Percentiles rank a stretch among this genome's conserved stretches.
Conservation (phyloP, 2,329 filamentous ascomycete species). For the Calcarisporium arbuscula region DNA sequence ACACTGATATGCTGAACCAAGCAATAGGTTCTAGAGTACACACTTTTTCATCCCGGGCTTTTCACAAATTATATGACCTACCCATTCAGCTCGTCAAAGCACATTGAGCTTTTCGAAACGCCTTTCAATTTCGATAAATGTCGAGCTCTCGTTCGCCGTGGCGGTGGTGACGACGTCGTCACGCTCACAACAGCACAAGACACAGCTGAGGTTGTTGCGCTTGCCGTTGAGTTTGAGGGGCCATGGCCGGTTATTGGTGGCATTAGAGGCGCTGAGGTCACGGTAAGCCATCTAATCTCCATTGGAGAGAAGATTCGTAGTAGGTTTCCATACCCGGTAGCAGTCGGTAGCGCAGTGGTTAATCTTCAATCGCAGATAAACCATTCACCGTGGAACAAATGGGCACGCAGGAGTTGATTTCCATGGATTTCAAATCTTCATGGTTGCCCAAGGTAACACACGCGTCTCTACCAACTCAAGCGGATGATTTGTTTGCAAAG, state of each 20-base stretch:
- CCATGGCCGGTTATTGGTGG: slow-evolving; percentile 35
- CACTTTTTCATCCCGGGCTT: slow-evolving; percentile 46
- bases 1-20: background rate
- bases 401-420: too few relatives aligned
- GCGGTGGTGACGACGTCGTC: slow-evolving; percentile 30
- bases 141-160: slow-evolving; percentile 35
- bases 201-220: slow-evolving; percentile 30
- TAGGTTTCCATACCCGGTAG: too few relatives aligned
- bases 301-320: slow-evolving; percentile 32
- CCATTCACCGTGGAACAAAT: too few relatives aligned
- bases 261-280: slow-evolving; percentile 30
- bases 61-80: slow-evolving; percentile 48
- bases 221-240: slow-evolving; percentile 34
- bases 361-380: too few relatives aligned
- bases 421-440: slow-evolving; percentile 18
- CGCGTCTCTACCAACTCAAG: too few relatives aligned
- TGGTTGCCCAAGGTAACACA: slow-evolving; percentile 9
- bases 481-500: too few relatives aligned
- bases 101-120: slow-evolving; percentile 31
- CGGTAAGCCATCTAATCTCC: slow-evolving; percentile 25
- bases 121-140: slow-evolving; percentile 29
- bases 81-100: slow-evolving; percentile 37
- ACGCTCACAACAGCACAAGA: slow-evolving; percentile 38
- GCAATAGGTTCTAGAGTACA: slow-evolving; percentile 45
- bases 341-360: too few relatives aligned